phyloP scores from a whole-genome alignment of 2,329 filamentous ascomycete genomes.

The Ophiosphaerella korrae region DNA sequence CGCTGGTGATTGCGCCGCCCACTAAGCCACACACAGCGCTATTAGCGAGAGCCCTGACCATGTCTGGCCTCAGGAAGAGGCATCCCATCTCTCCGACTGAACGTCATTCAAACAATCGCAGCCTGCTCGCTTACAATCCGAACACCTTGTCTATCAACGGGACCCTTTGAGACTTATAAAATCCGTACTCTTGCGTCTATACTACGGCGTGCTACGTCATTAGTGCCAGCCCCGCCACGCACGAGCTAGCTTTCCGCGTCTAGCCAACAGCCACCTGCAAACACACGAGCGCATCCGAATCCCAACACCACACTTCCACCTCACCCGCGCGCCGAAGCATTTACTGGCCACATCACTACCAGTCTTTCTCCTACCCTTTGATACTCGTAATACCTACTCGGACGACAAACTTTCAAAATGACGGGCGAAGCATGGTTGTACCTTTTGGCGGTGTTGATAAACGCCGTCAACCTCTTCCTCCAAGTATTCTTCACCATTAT shows the following conservation, averaged over 20 bases:
- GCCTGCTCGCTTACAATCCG: slow-evolving; percentile 24
- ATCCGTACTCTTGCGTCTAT: slow-evolving; percentile 3
- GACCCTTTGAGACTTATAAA: slow-evolving; percentile 8
- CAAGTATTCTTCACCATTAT: slow-evolving; percentile 99
- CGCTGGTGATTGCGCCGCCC: no score
- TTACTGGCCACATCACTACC: slow-evolving; percentile 15
- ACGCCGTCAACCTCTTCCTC: slow-evolving; percentile 99
- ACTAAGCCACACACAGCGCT: slow-evolving; percentile 8
- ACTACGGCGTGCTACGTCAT: slow-evolving; percentile 28
- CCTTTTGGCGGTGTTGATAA: slow-evolving; percentile 96
- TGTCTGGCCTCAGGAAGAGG: slow-evolving; percentile 26
- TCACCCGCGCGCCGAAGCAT: slow-evolving; percentile 16
- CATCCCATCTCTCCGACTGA: slow-evolving; percentile 27
- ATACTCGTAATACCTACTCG: slow-evolving; percentile 23
- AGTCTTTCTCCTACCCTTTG: slow-evolving; percentile 4
- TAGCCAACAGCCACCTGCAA: slow-evolving; percentile 35
- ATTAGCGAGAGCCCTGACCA: slow-evolving; percentile 26
- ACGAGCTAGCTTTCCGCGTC: slow-evolving; percentile 42
- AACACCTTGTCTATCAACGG: slow-evolving; percentile 9
- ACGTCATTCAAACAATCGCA: slow-evolving; percentile 43
- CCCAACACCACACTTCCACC: slow-evolving; percentile 19
- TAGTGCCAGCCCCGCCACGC: slow-evolving; percentile 30
- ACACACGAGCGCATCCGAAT: slow-evolving; percentile 41
- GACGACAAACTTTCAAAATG: slow-evolving; percentile 63
- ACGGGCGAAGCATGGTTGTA: slow-evolving; percentile 99